Evolutionary conservation across 208 protist species (phyloP).

Genomic region (Crithidia sp.): DNA sequence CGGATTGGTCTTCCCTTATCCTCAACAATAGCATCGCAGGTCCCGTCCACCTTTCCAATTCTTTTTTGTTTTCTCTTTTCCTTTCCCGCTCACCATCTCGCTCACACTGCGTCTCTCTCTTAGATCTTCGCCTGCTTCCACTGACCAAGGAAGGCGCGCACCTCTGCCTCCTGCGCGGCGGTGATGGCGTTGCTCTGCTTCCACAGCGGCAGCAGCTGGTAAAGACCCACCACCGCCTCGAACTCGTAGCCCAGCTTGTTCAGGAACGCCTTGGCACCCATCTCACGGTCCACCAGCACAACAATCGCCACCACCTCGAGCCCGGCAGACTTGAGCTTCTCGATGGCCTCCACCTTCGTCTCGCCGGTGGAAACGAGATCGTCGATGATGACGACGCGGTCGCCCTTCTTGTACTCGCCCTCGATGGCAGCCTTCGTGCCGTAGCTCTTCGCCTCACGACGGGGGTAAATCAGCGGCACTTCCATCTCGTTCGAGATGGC

Average conservation of each 20-base stretch:
- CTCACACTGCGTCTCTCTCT: neutral
- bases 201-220: conserved; percentile 83
- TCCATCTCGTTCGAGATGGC: conserved; percentile 92
- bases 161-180: conserved; percentile 57
- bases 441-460: conserved; percentile 94
- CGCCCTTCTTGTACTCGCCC: conserved; percentile 92
- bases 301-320: conserved; percentile 91
- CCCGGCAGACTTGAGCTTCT: conserved; percentile 83
- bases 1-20: too few species aligned
- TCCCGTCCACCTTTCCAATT: too few species aligned
- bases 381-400: conserved; percentile 94
- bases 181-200: conserved; percentile 62
- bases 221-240: conserved; percentile 81
- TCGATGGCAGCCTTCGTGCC: conserved; percentile 95
- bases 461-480: conserved; percentile 89
- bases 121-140: conserved; percentile 72
- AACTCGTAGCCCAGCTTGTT: conserved; percentile 86
- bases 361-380: conserved; percentile 96
- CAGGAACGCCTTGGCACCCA: conserved; percentile 92
- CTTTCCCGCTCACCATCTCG: too few species aligned
- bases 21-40: too few species aligned
- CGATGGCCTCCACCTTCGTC: conserved; percentile 95
- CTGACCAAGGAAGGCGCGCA: conserved; percentile 66
- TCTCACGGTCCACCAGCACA: conserved; percentile 95
- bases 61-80: too few species aligned